phyloP scores from a whole-genome alignment of 208 protist species.

The Trypanosoma cruzi region DNA sequence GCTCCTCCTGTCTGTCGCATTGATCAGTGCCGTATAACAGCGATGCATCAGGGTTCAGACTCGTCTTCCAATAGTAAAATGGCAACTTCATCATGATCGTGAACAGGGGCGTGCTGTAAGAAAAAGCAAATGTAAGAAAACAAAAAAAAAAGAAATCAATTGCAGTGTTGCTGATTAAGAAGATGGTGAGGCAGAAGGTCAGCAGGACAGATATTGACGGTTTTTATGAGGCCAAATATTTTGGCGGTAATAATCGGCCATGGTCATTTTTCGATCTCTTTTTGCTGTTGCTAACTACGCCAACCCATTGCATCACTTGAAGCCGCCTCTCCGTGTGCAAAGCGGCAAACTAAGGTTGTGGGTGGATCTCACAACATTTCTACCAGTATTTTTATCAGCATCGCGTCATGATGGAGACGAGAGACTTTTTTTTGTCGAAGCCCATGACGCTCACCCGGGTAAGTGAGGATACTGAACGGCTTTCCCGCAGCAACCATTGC shows the following conservation, averaged over 20 bases:
- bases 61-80: conserved; percentile 36
- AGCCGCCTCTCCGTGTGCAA: too few relatives aligned
- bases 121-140: too few relatives aligned
- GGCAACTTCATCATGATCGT: conserved; percentile 19
- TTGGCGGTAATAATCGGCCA: too few relatives aligned
- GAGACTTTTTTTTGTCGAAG: conserved; percentile 72
- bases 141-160: too few relatives aligned
- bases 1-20: background rate
- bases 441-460: conserved; percentile 89
- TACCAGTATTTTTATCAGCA: conserved; percentile 68
- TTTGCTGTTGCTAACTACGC: too few relatives aligned
- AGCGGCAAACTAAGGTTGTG: background rate
- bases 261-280: too few relatives aligned
- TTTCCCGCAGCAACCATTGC: conserved; percentile 80
- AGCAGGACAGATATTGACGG: too few relatives aligned
- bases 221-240: too few relatives aligned
- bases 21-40: conserved; percentile 5
- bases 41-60: conserved; percentile 36
- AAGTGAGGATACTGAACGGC: conserved; percentile 86
- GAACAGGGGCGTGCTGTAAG: background rate
- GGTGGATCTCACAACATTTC: conserved; percentile 46
- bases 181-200: too few relatives aligned
- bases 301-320: too few relatives aligned
- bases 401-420: conserved; percentile 73
- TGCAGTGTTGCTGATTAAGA: too few relatives aligned